Percentiles rank a stretch among this genome's conserved stretches.
phyloP scores from a whole-genome alignment of 2,329 filamentous ascomycete species.

The Atkinsonella texensis region DNA sequence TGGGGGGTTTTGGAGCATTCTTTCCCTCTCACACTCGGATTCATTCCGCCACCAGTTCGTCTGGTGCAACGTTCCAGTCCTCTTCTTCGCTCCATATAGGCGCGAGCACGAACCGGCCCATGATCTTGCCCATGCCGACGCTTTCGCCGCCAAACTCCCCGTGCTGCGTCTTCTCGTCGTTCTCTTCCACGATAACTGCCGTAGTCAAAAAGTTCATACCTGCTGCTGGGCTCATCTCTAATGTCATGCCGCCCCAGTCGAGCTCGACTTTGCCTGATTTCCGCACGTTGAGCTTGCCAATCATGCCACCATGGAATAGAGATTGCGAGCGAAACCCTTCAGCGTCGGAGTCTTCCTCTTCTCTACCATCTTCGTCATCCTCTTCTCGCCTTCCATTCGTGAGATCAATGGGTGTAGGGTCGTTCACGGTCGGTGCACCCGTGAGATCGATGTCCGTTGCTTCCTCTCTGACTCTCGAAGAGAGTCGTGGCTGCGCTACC shows the following conservation, averaged over 20 bases:
- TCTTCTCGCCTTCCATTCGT: conserved; percentile 19
- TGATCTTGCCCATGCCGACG: conserved; percentile 50
- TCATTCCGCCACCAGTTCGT: conserved; percentile 17
- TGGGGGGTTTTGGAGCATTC: neutral
- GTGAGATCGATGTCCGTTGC: conserved; percentile 27
- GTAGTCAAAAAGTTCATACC: conserved; percentile 45
- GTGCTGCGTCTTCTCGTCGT: conserved; percentile 36
- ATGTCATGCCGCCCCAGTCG: conserved; percentile 46
- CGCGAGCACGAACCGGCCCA: conserved; percentile 48
- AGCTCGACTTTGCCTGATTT: conserved; percentile 51
- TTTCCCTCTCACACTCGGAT: neutral
- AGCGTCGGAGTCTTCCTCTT: conserved; percentile 21
- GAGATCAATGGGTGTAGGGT: conserved; percentile 26
- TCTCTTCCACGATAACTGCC: conserved; percentile 47
- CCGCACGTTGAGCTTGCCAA: conserved; percentile 48
- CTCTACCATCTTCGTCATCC: conserved; percentile 17
- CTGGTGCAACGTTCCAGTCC: conserved; percentile 36
- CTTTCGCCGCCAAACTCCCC: conserved; percentile 35
- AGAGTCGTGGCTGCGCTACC: conserved; percentile 13
- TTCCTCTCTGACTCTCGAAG: conserved; percentile 29
- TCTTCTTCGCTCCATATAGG: conserved; percentile 47
- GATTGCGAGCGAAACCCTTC: conserved; percentile 26
- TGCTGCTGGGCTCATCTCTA: conserved; percentile 39
- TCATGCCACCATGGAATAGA: conserved; percentile 40
- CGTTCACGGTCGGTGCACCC: conserved; percentile 12